Conservation (phyloP, 1,284 basidiomycete species). For the Trametes sp. region DNA sequence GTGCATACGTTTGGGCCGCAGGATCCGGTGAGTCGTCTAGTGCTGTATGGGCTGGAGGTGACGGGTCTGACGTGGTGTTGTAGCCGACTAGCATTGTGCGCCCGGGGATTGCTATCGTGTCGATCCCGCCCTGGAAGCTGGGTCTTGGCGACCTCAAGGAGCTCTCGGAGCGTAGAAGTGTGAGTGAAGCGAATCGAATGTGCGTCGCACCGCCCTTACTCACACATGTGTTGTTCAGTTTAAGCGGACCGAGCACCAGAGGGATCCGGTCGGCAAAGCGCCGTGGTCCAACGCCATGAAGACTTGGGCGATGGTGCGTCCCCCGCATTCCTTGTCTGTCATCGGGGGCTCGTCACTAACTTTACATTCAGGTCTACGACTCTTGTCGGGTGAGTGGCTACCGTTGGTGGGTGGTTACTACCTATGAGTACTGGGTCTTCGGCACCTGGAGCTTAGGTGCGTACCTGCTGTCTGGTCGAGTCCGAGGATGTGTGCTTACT, state of each 20-base stretch:
- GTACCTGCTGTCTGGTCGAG: neutral
- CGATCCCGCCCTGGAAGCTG: conserved; percentile 25
- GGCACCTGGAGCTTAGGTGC: conserved; percentile 28
- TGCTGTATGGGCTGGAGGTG: neutral
- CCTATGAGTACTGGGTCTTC: conserved; percentile 28
- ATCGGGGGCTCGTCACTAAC: neutral
- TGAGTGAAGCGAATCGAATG: neutral
- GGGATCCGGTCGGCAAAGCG: neutral
- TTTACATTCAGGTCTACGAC: conserved; percentile 19
- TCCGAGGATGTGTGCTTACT: neutral
- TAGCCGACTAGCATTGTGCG: conserved; percentile 7
- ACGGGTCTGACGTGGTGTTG: neutral
- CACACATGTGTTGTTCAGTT: conserved; percentile 4
- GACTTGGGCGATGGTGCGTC: conserved; percentile 25
- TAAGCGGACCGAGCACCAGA: conserved; percentile 11
- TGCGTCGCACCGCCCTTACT: neutral
- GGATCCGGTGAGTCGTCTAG: conserved; percentile 1
- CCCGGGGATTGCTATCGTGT: conserved; percentile 22
- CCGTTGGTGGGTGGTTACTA: conserved; percentile 28
- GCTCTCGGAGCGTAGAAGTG: conserved; percentile 16
- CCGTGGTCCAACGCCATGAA: conserved; percentile 19
- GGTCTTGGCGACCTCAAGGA: conserved; percentile 19
- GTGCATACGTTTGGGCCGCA: conserved; percentile 17
- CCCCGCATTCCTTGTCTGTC: neutral
- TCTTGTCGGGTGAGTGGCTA: conserved; percentile 19